phyloP scores from a whole-genome alignment of 148 eudicot species.

The Spergularia bocconei region DNA sequence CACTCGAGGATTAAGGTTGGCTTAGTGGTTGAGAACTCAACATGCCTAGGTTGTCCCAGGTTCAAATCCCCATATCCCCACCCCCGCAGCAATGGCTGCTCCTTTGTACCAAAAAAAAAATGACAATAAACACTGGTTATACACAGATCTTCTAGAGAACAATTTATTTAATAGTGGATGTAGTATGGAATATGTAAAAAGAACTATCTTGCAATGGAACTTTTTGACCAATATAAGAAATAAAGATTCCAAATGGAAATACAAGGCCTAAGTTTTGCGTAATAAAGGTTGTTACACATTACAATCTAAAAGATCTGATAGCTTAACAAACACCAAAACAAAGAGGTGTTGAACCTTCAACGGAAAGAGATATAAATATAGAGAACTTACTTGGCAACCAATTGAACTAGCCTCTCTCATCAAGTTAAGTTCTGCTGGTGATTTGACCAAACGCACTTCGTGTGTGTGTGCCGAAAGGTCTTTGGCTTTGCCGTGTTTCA shows the following conservation, averaged over 20 bases:
- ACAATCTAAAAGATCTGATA: neutral
- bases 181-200: too few relatives aligned
- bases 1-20: too few relatives aligned
- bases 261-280: neutral
- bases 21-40: too few relatives aligned
- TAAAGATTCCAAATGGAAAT: neutral
- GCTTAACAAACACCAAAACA: neutral
- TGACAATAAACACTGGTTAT: neutral
- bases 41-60: too few relatives aligned
- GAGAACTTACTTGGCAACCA: conserved; percentile 64
- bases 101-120: too few relatives aligned
- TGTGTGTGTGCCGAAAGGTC: conserved; percentile 69
- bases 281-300: neutral
- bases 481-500: conserved; percentile 46
- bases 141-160: neutral
- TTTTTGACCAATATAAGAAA: neutral
- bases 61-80: too few relatives aligned
- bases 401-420: conserved; percentile 86
- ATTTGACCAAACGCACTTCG: conserved; percentile 81
- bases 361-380: neutral
- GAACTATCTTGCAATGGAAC: too few relatives aligned
- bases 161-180: neutral
- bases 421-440: conserved; percentile 68
- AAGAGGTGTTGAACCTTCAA: neutral
- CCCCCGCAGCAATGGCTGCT: too few relatives aligned